Base-by-base conservation (phyloP, 305 asterid species). In the Caryopteris hybrid region DNA sequence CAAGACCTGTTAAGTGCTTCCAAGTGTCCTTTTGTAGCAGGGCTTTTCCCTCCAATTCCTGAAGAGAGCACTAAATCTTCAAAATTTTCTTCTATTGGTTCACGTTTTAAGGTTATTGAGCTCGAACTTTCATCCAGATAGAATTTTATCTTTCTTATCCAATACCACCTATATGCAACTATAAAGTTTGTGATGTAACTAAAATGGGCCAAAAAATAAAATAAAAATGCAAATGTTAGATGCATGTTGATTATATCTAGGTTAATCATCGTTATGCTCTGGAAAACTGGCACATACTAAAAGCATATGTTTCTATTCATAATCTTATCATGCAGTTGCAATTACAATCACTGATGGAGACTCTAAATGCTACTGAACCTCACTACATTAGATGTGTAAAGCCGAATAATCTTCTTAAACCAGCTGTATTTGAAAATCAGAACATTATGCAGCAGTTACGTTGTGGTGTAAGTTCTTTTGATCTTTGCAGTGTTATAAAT, bases 341-440 rank as follows among this genome's bases (percentile, higher is more conserved):
- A 91, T 79, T 94, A 45, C 98, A 94, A 80, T 80, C 71, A 59
- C 76, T 94, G 86, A 94, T 94, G 99, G 99, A 94, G 58, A 91
- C 98, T 60, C 82, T 94, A 36, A 94, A 85, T 80, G 99, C 99
- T 63, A 94, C 98, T 6, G 84, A 94, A 71, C 99, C 99, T 67
- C 97, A 94, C 83, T 94, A 94, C 73, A 80, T 94, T 66, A 89
- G 99, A 88, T 94, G 99, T 81, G 92, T 94, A 54, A 94, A 94
- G 83, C 99, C 99, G 47, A 94, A 94, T 73, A 94, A 94, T 85
- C 90, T 86, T 78, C 95, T 94, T 71, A 88, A 91, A 77, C 99
- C 99, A 47, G 91, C 97, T 42, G 58, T 94, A 79, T 94, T 91
- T 73, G 99, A 94, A 83, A 91, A 91, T 78, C 81, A 83, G 67